Conservation (phyloP, 768 basidiomycete genomes). For the Kwoniella heveanensis region DNA sequence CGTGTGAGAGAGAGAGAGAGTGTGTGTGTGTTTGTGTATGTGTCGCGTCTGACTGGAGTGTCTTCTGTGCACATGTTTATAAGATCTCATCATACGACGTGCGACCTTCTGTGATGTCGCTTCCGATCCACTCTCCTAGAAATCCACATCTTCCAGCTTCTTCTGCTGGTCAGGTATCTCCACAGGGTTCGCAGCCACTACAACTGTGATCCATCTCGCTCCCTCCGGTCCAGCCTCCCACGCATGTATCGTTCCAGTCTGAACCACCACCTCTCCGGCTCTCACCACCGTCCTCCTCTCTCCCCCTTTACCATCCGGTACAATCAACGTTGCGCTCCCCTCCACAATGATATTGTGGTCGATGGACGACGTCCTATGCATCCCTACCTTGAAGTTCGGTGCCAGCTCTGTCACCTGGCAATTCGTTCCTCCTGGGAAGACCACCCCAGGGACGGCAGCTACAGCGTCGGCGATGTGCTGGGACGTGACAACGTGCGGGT, state of each 20-base stretch:
- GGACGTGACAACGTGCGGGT: constrained; percentile 21
- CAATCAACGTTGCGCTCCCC: constrained; percentile 39
- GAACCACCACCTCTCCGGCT: constrained; percentile 53
- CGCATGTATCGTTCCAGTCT: constrained; percentile 52
- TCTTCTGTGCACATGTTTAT: no score
- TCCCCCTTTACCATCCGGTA: constrained; percentile 34
- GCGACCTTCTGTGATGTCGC: no score
- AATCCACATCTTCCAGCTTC: constrained; percentile 40
- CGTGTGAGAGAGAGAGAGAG: no score
- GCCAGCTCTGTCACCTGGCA: constrained; percentile 46
- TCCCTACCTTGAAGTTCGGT: constrained; percentile 38
- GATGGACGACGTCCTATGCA: constrained; percentile 52
- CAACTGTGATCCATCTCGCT: constrained; percentile 48
- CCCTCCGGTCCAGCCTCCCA: constrained; percentile 51
- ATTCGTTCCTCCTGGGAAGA: constrained; percentile 41
- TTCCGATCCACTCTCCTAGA: constrained; percentile 4
- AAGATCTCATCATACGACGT: no score
- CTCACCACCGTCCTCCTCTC: constrained; percentile 38
- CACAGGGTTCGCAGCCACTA: constrained; percentile 43
- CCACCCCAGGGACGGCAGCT: constrained; percentile 25
- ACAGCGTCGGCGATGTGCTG: constrained; percentile 22
- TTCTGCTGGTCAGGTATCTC: constrained; percentile 27
- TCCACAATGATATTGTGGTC: constrained; percentile 52
- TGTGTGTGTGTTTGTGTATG: no score
- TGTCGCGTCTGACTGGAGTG: no score